These are phyloP conservation scores for Phytophthora macrochlamydospora DNA, from an alignment of 352 stramenopile genomes.

Conservation along the genomic window DNA sequence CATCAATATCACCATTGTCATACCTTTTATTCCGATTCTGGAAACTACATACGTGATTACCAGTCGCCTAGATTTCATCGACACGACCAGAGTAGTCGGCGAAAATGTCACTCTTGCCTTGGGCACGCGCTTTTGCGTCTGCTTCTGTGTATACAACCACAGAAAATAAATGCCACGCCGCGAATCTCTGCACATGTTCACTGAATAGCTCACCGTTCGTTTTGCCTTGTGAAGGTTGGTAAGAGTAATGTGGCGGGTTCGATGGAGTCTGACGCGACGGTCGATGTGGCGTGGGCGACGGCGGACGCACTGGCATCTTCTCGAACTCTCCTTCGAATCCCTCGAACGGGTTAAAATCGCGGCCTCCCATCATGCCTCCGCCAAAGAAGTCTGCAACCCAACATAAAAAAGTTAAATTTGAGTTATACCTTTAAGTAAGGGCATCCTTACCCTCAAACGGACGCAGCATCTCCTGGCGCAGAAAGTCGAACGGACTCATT, in stretches of 20 bases:
- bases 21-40: not conserved
- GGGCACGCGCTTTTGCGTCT: constrained; percentile 37
- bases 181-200: constrained; percentile 26
- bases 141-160: constrained; percentile 10
- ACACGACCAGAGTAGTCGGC: constrained; percentile 68
- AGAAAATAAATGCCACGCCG: not conserved
- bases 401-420: not conserved
- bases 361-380: constrained; percentile 37
- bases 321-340: constrained; percentile 72
- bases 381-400: constrained; percentile 62
- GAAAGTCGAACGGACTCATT: constrained; percentile 83
- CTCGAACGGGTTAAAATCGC: constrained; percentile 56
- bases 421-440: not conserved
- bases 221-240: constrained; percentile 56
- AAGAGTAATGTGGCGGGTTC: constrained; percentile 79
- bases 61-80: constrained; percentile 59
- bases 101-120: constrained; percentile 74
- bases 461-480: constrained; percentile 81
- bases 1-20: not conserved
- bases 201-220: not conserved
- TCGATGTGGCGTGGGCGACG: constrained; percentile 44
- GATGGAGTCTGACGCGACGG: constrained; percentile 45
- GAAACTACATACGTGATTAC: not conserved
- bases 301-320: constrained; percentile 57
- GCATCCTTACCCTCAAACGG: constrained; percentile 64